Conservation (phyloP, 139 green algal genomes). For the Trebouxia sp. region DNA sequence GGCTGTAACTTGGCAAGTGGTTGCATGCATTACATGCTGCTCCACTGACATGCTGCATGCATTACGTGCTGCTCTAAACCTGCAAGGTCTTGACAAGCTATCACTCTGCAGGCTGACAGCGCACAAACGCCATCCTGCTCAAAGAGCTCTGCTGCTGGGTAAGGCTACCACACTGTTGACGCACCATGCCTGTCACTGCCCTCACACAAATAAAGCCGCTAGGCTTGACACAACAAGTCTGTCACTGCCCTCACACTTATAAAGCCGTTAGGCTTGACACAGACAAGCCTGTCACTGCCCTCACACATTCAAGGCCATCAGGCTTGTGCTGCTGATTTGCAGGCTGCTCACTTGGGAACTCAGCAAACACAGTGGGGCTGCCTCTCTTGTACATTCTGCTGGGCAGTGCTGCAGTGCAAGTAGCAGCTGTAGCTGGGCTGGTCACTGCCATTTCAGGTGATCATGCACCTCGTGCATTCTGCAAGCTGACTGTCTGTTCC, state of each 20-base stretch:
- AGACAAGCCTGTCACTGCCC: background rate
- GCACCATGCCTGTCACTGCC: background rate
- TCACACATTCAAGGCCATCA: too few relatives aligned
- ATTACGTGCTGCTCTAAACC: too few relatives aligned
- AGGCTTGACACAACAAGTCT: background rate
- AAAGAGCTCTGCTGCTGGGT: conserved; percentile 1
- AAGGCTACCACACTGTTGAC: background rate
- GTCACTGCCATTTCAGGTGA: background rate
- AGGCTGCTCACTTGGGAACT: background rate
- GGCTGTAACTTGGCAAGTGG: background rate
- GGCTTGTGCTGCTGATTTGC: background rate
- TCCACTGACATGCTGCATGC: too few relatives aligned
- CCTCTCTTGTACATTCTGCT: background rate
- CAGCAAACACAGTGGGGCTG: background rate
- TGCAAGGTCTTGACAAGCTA: too few relatives aligned
- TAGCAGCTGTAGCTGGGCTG: background rate
- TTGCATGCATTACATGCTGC: too few relatives aligned
- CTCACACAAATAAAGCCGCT: too few relatives aligned
- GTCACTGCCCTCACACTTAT: background rate
- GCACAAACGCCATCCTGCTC: background rate
- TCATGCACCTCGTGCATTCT: background rate
- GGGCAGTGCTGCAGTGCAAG: background rate
- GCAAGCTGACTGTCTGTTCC: background rate
- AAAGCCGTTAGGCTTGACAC: too few relatives aligned
- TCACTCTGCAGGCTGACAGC: background rate